Base-by-base conservation (phyloP, 495 filamentous ascomycete species). In the Aspergillus sclerotiicarbonarius region DNA sequence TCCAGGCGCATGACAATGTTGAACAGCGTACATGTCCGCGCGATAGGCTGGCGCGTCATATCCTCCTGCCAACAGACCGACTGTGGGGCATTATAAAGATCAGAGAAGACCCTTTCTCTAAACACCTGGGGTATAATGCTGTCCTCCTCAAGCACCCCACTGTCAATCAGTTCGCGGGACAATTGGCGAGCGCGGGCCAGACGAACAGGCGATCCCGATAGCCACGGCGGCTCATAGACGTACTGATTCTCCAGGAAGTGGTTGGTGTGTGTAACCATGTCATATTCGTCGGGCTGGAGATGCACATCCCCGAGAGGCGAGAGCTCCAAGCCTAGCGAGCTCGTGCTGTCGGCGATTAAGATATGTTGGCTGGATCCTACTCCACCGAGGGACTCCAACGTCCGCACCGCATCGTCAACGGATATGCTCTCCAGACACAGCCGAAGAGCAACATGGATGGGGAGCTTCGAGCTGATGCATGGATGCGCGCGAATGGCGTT, bases 401-500 rank as follows among this genome's bases (percentile, higher is more conserved):
- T 69, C 10, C 66, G 54, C 4, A 87, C 71, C 10, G 86, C 87
- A 43, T 75, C 73, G 5, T 68, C 69, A 0, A 78, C 77, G 4
- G 80, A 83, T 4, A 51, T 57, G 43, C 78, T 82, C 57, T 90
- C 85, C 19, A 90, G 68, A 25, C 77, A 82, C 30, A 77, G 68
- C 20, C 86, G 76, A 8, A 90, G 76, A 2, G 82, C 85, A 13
- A 90, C 66, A 65, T 90, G 87, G 19, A 84, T 80, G 0, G 87
- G 87, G 8, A 89, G 46, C 30, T 76, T 80, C 39, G 71, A 69
- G 20, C 70, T 74, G 53, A 83, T 75, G 51, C 85, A 77, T 1
- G 84, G 84, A 15, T 75, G 74, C 2, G 84, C 85, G 44, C 79
- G 76, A 54, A 89, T 84, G 4, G 86, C 87, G 64, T 90, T 89